Base-by-base conservation (phyloP, 805 yeast species). In the Candida railenensis region DNA sequence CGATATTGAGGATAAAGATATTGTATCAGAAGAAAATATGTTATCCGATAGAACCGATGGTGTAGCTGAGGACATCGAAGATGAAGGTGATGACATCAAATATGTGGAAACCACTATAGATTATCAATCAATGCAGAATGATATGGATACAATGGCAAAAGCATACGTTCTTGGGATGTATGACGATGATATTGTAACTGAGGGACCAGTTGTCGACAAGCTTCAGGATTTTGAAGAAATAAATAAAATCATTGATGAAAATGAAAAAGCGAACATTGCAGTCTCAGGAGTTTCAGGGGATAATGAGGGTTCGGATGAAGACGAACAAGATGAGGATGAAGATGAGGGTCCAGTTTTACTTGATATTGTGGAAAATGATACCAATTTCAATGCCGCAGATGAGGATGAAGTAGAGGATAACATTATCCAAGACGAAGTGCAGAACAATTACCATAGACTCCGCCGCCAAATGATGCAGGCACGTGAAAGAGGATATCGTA, bases 81-180 rank as follows among this genome's bases (percentile, higher is more conserved):
- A 22, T 12, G 47, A 28, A 11, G 15, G 32, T 21, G 34, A 37
- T n/a, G 5, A 21, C 28, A 14, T 34, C 1, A 57, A 50, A 34
- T 33, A 60, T 14, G 49, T 53, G 34, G 63, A 61, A 21, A 62
- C 72, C 2, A 48, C 62, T 0, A 50, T 73, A 7, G 83, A 80
- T 49, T 77, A 69, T 52, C 59, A 56, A 8, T 53, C 69, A 1
- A 48, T 78, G 22, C 73, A 71, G 20, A 67, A 68, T 16, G 77
- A 80, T 53, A 47, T 77, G 52, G 85, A 81, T 42, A 72, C 77
- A 2, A 77, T 82, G 83, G 85, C 80, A 0, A 71, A 73, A 43
- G 86, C 85, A 0, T 83, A 83, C 52, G 65, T 72, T n/a, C 53
- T 71, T 19, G 88, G 87, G 1, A 59, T 77, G 52, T 82, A 80